A percentile compares a stretch with the other conserved stretches of the same genome.
Evolutionary conservation across 331 rosid species (phyloP).

Genomic region (Quercus tomentella): DNA sequence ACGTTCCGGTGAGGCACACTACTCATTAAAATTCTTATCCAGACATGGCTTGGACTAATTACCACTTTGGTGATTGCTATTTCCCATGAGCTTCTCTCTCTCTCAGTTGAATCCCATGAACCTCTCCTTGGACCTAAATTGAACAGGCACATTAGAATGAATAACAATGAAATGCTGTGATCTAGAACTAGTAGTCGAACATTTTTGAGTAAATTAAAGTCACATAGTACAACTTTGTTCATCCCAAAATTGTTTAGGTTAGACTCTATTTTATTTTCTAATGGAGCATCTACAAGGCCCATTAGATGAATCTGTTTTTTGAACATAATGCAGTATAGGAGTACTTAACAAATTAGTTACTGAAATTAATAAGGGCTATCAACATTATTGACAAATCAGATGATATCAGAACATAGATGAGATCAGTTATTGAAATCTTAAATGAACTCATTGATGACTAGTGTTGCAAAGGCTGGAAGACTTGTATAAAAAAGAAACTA

Average conservation of each 20-base stretch:
- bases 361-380: neutral
- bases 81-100: neutral
- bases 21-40: neutral
- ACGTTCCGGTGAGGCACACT: conserved; percentile 38
- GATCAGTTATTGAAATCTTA: neutral
- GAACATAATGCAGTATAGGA: neutral
- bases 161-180: neutral
- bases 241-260: neutral
- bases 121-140: neutral
- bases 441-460: too few species aligned
- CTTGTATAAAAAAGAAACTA: too few species aligned
- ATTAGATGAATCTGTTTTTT: neutral
- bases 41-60: neutral
- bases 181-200: neutral
- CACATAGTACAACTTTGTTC: neutral
- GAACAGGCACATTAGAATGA: neutral
- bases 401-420: neutral
- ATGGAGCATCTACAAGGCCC: neutral
- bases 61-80: neutral
- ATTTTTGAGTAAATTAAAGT: neutral
- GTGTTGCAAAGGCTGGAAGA: too few species aligned
- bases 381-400: neutral
- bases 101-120: neutral
- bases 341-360: neutral
- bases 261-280: neutral